Base-by-base conservation (phyloP, 2,329 filamentous ascomycete genomes). In the Diaporthe sp. region DNA sequence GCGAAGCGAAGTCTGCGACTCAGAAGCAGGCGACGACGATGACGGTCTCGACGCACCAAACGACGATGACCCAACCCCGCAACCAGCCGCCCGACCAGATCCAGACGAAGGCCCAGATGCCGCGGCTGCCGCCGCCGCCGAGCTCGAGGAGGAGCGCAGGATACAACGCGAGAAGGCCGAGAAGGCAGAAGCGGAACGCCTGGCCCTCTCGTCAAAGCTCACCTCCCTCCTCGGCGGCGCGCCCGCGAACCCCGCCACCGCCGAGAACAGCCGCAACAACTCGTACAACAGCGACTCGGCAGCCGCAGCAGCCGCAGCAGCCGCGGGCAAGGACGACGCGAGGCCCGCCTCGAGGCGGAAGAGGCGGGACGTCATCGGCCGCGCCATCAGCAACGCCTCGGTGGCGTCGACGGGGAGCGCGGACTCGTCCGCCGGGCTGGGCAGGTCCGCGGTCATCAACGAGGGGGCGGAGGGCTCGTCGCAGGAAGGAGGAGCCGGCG, bases 351-450 rank as follows among this genome's bases (percentile, higher is more conserved):
- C 55, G 22, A 82, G 83, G 22, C 34, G 65, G 0, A 83, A 86
- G 1, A 84, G 86, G 71, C 87, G 89, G 15, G 85, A 87, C 72
- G 88, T 92, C 74, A 83, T 92, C 4, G 91, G 91, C 7, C 88
- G 91, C 15, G 91, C 89, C 4, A 82, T 89, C 39, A 91, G 90
- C 82, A 92, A 91, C 79, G 86, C 86, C 3, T 92, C 90, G 3
- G 87, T 87, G 1, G 84, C 85, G 7, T 90, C 88, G 72, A 88
- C 83, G 71, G 84, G 82, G 60, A 87, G 88, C 72, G 84, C 83
- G 22, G 87, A 88, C 0, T 82, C 81, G 22, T 78, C 83, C 34
- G 70, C n/a, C 17, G 74, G 39, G 4, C n/a, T 77, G 57, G 73
- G 61, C 19, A 73, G 72, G 57, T 72, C 75, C 25, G 62, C 46